Conservation (phyloP, 2,329 filamentous ascomycete species). For the Diplocarpon rosae region DNA sequence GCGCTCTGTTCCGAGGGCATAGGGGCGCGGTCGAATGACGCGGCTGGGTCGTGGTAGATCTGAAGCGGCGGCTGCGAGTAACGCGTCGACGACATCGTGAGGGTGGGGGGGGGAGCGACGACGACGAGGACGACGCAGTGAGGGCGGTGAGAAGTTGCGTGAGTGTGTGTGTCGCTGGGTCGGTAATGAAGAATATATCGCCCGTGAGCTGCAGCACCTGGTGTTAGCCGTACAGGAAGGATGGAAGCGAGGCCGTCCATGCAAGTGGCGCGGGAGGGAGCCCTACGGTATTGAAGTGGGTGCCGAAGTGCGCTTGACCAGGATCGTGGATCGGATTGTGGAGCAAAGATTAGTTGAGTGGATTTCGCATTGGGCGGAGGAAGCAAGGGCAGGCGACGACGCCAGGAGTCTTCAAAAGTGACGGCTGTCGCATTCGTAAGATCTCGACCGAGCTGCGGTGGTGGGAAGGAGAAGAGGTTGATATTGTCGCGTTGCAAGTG, state of each 20-base stretch:
- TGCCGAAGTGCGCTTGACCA: constrained; percentile 20
- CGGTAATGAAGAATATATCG: constrained; percentile 47
- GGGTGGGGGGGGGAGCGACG: too few species aligned
- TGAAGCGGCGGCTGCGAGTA: constrained; percentile 39
- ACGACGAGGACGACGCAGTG: constrained; percentile 18
- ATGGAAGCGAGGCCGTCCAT: too few species aligned
- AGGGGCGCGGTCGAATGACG: constrained; percentile 30
- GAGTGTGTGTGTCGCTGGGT: constrained; percentile 40
- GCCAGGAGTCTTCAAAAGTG: background rate
- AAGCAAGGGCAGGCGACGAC: constrained; percentile 19
- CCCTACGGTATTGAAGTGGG: constrained; percentile 17
- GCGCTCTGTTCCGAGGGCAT: constrained; percentile 23
- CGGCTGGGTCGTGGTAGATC: constrained; percentile 45
- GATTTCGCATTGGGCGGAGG: constrained; percentile 19
- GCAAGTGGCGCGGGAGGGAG: constrained; percentile 17
- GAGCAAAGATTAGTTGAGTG: constrained; percentile 24
- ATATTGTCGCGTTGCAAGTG: constrained; percentile 1
- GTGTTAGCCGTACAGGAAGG: constrained; percentile 10
- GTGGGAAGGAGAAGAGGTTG: background rate
- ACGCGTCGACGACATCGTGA: constrained; percentile 44
- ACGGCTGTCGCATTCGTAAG: background rate
- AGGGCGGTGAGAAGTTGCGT: constrained; percentile 6
- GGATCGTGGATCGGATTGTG: constrained; percentile 25
- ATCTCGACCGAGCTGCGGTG: background rate
- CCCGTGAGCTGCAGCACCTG: constrained; percentile 14